Conservation (phyloP, 1,284 basidiomycete species). For the Trametes sp. region DNA sequence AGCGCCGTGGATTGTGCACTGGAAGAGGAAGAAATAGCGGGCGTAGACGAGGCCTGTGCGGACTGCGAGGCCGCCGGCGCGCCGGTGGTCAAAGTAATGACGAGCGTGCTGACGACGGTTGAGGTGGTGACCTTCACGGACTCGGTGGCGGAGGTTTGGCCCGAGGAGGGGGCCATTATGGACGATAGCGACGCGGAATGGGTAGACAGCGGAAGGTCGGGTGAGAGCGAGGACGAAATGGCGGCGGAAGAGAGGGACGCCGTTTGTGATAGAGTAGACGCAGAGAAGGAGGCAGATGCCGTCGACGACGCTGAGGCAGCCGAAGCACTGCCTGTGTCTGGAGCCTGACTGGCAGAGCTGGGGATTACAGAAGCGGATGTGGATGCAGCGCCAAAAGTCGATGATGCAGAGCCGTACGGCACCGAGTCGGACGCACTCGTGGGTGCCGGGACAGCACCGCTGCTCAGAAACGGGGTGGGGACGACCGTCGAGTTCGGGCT, state of each 20-base stretch:
- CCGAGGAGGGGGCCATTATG: not conserved
- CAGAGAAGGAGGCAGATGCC: constrained; percentile 2
- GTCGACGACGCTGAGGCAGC: constrained; percentile 16
- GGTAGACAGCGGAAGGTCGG: constrained; percentile 14
- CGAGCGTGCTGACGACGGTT: constrained; percentile 33
- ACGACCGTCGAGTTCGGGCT: constrained; percentile 31
- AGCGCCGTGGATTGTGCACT: not conserved
- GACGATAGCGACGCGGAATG: constrained; percentile 3
- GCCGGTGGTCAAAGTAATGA: constrained; percentile 31
- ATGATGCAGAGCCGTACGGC: not conserved
- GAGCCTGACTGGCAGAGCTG: not conserved
- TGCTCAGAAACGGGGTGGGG: constrained; percentile 27
- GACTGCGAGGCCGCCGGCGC: too few relatives aligned
- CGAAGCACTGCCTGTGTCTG: constrained; percentile 21
- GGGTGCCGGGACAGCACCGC: not conserved
- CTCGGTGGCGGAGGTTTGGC: not conserved
- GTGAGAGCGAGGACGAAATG: constrained; percentile 10
- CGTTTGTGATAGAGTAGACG: constrained; percentile 14
- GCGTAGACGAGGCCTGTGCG: constrained; percentile 1
- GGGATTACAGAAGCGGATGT: not conserved
- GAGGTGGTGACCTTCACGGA: constrained; percentile 23
- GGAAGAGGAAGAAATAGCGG: not conserved
- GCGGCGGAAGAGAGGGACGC: constrained; percentile 1
- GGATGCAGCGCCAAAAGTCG: not conserved
- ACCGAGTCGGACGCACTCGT: not conserved